Evolutionary conservation across 768 basidiomycete species (phyloP), one percentile per base, ranked within the genome.

Genomic region (Russula virescens): DNA sequence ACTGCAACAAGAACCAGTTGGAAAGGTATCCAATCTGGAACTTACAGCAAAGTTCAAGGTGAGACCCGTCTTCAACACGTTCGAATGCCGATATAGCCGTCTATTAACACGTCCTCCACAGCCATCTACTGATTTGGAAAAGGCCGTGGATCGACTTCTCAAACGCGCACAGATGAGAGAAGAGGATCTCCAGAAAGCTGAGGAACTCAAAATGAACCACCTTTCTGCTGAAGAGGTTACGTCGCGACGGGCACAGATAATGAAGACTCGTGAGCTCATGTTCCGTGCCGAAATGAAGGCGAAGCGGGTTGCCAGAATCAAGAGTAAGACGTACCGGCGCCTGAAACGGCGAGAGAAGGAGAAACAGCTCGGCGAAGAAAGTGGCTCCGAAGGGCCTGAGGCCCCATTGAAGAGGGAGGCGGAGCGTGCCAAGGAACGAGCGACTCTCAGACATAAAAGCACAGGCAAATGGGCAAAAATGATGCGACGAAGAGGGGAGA

Each of bases 231-330:
- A 96, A 71, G 95, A 97, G 70, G 88, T 97, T 45, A 83, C 85
- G 5, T 81, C 85, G 7, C 86, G 94, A 0, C 85, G 92, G 1
- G 82, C 81, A 2, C 91, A 94, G 69, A 81, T 99, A 13, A 84
- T 90, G 40, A 84, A 85, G 71, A 91, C 92, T 83, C 88, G 96
- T 21, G 95, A 97, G 68, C 80, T 98, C 45, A 88, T 94, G 78
- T 97, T 96, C 76, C 86, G 95, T 5, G 93, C 93, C 0, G 96
- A 98, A 68, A 78, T 83, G 40, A 94, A 96, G 72, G 91, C 94
- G 19, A 89, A 89, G 70, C 84, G 95, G 19, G 79, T 96, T 19
- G 84, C 88, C 23, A 98, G 95, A 77, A 99, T 99, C 75, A 98
- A 98, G 78, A 92, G 89, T 73, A 96, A 94, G 75, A 85, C 91